Percentiles rank a stretch among this genome's conserved stretches.
phyloP scores from a whole-genome alignment of 2,329 filamentous ascomycete species.

The Alternaria infectoria region DNA sequence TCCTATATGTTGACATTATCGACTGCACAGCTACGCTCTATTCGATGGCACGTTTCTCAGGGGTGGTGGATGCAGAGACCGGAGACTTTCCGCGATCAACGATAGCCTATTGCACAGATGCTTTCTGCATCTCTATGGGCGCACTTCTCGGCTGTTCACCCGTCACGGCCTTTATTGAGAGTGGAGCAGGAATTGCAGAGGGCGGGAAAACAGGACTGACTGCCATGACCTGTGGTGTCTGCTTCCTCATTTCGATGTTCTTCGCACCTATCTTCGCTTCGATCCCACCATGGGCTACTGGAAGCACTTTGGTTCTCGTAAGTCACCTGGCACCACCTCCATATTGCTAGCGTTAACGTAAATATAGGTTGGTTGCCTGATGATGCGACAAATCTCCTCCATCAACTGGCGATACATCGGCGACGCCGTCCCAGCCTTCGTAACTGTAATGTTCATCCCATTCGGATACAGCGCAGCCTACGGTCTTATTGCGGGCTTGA shows the following conservation, averaged over 20 bases:
- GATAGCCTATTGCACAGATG: conserved; percentile 83
- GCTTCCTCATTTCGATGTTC: conserved; percentile 87
- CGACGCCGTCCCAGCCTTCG: conserved; percentile 82
- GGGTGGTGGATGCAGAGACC: conserved; percentile 78
- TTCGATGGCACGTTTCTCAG: conserved; percentile 84
- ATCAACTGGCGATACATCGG: conserved; percentile 90
- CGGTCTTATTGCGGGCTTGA: conserved; percentile 80
- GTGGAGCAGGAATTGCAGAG: conserved; percentile 85
- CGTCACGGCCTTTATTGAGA: conserved; percentile 86
- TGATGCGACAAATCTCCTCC: conserved; percentile 73
- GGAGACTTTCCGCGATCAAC: conserved; percentile 88
- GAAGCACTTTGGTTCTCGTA: conserved; percentile 81
- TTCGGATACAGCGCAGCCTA: conserved; percentile 90
- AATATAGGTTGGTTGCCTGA: conserved; percentile 69
- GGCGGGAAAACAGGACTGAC: conserved; percentile 84
- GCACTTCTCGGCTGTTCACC: conserved; percentile 79
- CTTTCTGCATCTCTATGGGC: conserved; percentile 79
- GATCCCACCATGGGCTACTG: conserved; percentile 87
- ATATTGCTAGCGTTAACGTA: conserved; percentile 19
- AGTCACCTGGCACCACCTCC: conserved; percentile 5
- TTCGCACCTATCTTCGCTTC: conserved; percentile 91
- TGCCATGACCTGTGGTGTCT: conserved; percentile 76
- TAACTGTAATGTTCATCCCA: conserved; percentile 84
- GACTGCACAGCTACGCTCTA: conserved; percentile 88
- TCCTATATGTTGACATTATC: conserved; percentile 90